Evolutionary conservation across 306 rosid genomes (phyloP).

Genomic region (Vicia villosa): DNA sequence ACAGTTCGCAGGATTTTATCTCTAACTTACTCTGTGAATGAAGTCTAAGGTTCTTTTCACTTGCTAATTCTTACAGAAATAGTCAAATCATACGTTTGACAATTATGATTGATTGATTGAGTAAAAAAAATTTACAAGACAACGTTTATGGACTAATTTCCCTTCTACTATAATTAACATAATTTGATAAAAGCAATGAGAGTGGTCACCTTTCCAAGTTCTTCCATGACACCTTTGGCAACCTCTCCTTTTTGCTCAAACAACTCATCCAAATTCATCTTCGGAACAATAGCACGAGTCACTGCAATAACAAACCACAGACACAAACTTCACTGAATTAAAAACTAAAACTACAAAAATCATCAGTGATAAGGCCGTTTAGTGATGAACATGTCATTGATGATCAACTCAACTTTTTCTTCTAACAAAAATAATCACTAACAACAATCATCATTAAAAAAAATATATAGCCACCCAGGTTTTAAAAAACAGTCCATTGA

Average conservation of each 20-base stretch:
- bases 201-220: conserved; percentile 79
- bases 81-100: no score
- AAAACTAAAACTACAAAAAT: no score
- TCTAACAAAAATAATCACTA: neutral
- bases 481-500: no score
- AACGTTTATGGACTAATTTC: no score
- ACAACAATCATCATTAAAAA: neutral
- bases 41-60: conserved; percentile 3
- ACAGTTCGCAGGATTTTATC: neutral
- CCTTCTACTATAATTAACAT: neutral
- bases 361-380: neutral
- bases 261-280: conserved; percentile 84
- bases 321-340: no score
- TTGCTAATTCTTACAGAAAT: neutral
- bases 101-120: no score
- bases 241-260: conserved; percentile 99
- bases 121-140: no score
- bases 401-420: neutral
- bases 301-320: conserved; percentile 44
- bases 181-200: conserved; percentile 2
- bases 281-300: conserved; percentile 86
- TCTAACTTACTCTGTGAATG: neutral
- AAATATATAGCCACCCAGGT: no score
- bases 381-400: neutral
- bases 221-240: conserved; percentile 84